These are phyloP conservation scores for Pistacia vera DNA, from an alignment of 345 rosid species.

Conservation along the genomic window DNA sequence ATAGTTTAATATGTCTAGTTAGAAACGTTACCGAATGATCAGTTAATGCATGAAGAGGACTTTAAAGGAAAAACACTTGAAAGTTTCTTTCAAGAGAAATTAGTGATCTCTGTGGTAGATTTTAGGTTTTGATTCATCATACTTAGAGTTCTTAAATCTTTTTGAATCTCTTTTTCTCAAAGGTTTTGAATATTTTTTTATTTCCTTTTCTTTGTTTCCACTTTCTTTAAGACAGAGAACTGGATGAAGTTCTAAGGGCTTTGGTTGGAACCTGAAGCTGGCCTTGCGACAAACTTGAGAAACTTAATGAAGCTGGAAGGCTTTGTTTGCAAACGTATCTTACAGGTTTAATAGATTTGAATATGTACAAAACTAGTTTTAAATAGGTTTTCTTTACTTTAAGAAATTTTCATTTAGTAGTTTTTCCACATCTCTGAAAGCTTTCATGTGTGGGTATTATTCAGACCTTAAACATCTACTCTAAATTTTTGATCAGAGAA, in stretches of 20 bases:
- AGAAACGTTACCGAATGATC: background rate
- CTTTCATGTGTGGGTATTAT: background rate
- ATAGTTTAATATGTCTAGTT: no score
- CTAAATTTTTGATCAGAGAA: background rate
- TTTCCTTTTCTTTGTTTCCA: no score
- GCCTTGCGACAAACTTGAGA: background rate
- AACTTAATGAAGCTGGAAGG: constrained; percentile 13
- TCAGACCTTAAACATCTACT: background rate
- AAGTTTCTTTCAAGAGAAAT: background rate
- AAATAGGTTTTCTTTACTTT: background rate
- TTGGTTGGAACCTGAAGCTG: background rate
- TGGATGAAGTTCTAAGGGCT: constrained; percentile 9
- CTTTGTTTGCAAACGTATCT: background rate
- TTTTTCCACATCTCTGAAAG: background rate
- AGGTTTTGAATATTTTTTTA: background rate
- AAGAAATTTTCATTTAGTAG: background rate
- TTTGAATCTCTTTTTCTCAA: background rate
- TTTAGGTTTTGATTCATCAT: background rate
- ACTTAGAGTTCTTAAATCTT: constrained; percentile 1
- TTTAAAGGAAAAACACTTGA: background rate
- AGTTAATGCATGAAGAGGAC: background rate
- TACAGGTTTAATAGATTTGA: constrained; percentile 3
- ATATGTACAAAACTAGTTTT: background rate
- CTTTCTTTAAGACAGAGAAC: background rate
- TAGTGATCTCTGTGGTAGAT: background rate